These are phyloP conservation scores for Draba incana DNA, from an alignment of 345 rosid genomes.

Conservation along the genomic window DNA sequence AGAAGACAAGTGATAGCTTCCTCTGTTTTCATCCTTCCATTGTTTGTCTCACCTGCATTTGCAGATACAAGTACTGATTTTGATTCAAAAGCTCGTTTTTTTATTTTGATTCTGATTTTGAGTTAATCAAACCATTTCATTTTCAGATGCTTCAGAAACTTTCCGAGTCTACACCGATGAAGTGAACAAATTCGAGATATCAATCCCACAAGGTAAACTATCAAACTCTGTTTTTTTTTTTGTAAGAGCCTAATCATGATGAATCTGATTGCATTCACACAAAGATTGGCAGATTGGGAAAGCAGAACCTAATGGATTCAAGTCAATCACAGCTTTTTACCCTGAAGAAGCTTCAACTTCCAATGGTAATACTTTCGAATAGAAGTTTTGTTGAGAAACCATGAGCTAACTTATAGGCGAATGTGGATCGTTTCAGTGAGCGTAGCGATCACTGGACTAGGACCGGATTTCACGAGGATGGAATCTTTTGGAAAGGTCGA, in stretches of 20 bases:
- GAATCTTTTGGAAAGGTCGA: conserved; percentile 97
- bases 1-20: conserved; percentile 64
- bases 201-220: conserved; percentile 71
- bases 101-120: conserved; percentile 14
- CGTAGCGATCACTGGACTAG: conserved; percentile 67
- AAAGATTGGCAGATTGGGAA: conserved; percentile 76
- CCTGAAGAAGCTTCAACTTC: conserved; percentile 63
- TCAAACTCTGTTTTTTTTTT: conserved; percentile 12
- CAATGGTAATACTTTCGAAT: conserved; percentile 50
- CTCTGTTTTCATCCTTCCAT: conserved; percentile 52
- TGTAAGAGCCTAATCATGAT: background rate
- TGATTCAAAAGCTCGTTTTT: no score
- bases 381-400: background rate
- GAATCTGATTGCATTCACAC: conserved; percentile 2
- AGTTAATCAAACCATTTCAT: conserved; percentile 28
- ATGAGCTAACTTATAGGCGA: background rate
- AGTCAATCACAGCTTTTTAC: conserved; percentile 84
- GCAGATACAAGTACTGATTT: conserved; percentile 43
- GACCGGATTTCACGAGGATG: conserved; percentile 87
- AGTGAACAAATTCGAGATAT: conserved; percentile 75
- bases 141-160: conserved; percentile 47
- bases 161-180: conserved; percentile 68
- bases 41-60: conserved; percentile 45
- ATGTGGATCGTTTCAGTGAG: conserved; percentile 35
- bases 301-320: conserved; percentile 79